Evolutionary conservation across 106 monocot genomes (phyloP).

Genomic region (Alisma plantagoaquatica): DNA sequence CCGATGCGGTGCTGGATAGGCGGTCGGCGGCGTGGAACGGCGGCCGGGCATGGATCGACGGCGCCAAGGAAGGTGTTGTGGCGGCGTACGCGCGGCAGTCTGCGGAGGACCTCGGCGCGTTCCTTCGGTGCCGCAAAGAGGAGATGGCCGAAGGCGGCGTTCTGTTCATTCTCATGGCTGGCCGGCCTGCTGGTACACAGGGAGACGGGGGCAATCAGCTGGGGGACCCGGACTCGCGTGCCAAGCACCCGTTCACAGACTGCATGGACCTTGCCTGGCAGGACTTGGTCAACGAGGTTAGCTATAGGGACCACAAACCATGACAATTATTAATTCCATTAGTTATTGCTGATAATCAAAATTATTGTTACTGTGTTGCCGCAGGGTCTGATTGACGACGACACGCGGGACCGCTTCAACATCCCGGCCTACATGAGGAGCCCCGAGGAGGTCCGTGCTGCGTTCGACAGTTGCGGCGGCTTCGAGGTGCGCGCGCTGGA

Average conservation of each 20-base stretch:
- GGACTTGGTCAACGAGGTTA: constrained; percentile 40
- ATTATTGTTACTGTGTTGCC: too few species aligned
- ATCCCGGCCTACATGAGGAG: constrained; percentile 58
- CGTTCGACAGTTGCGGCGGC: constrained; percentile 27
- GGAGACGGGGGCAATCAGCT: constrained; percentile 42
- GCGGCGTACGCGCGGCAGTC: constrained; percentile 47
- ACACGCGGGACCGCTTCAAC: constrained; percentile 41
- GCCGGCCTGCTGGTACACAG: constrained; percentile 26
- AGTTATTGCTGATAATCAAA: too few species aligned
- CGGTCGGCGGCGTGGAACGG: constrained; percentile 32
- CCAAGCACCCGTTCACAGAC: constrained; percentile 52
- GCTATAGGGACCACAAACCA: too few species aligned
- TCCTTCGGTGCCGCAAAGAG: constrained; percentile 29
- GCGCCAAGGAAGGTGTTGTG: constrained; percentile 38
- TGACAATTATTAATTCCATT: too few species aligned
- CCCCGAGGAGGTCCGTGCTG: constrained; percentile 30
- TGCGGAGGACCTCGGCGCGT: constrained; percentile 28
- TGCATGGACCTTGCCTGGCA: constrained; percentile 55
- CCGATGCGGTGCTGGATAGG: constrained; percentile 33
- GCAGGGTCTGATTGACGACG: constrained; percentile 42
- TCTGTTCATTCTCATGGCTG: constrained; percentile 48
- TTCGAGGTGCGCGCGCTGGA: constrained; percentile 32
- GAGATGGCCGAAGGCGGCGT: constrained; percentile 40
- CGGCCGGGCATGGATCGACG: constrained; percentile 50
- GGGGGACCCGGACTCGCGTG: constrained; percentile 47